phyloP scores from a whole-genome alignment of 306 rosid genomes.

The Prosopis cineraria region DNA sequence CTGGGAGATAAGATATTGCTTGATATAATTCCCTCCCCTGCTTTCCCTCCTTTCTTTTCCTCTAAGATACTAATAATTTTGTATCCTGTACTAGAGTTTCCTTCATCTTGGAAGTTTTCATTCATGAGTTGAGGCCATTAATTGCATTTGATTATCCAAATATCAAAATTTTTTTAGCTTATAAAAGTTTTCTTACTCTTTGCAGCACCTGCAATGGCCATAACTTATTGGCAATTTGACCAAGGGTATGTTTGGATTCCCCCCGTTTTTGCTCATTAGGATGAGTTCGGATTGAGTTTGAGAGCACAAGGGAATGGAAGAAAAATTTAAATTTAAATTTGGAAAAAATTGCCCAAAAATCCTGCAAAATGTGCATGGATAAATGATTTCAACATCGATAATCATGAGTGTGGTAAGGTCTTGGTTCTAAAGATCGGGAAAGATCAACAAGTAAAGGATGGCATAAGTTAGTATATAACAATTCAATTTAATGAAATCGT shows the following conservation, averaged over 20 bases:
- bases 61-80: background rate
- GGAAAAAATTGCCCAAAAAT: too few relatives aligned
- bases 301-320: background rate
- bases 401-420: too few relatives aligned
- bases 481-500: too few relatives aligned
- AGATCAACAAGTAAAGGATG: too few relatives aligned
- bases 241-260: background rate
- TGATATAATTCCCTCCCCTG: slow-evolving; percentile 2
- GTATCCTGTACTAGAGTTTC: slow-evolving; percentile 16
- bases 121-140: background rate
- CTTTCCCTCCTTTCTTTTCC: background rate
- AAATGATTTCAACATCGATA: too few relatives aligned
- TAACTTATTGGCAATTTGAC: background rate
- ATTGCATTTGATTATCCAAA: slow-evolving; percentile 1
- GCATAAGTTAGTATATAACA: too few relatives aligned
- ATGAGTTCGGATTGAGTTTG: too few relatives aligned
- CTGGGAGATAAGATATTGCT: slow-evolving; percentile 24
- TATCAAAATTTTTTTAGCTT: background rate
- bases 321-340: background rate
- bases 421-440: too few relatives aligned
- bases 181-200: background rate
- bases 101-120: background rate
- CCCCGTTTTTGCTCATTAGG: too few relatives aligned
- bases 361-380: too few relatives aligned
- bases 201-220: background rate